Evolutionary conservation across 768 basidiomycete genomes (phyloP), one percentile per base, ranked within the genome.

Genomic region (Leccinum longicurvipes): DNA sequence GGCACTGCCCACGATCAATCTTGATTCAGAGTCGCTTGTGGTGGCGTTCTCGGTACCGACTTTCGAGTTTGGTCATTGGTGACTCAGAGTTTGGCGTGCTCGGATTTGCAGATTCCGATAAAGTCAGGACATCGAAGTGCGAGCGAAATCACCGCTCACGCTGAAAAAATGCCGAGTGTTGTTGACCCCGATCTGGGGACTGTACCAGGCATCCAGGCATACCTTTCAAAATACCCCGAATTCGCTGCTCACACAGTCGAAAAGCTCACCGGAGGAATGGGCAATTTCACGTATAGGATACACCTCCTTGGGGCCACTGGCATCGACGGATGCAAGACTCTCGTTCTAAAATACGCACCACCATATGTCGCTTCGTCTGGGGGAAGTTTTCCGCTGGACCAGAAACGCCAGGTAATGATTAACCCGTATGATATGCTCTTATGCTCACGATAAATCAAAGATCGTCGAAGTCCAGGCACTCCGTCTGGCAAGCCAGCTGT

Each of bases 201-300:
- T 0, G 15, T 52, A n/a, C 28, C 69, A 23, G 73, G 68, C 23
- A 61, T 79, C 27, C 60, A 71, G 31, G 60, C 55, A 15, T 87
- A 85, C 61, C 73, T 87, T 34, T 53, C 69, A 10, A 55, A 63
- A n/a, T 80, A 81, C 0, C 72, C 76, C 6, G 25, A 36, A 42
- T 86, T 82, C 61, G 74, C 78, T 15, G 73, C 76, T 55, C 66
- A 67, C 24, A 64, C 62, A 3, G 71, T 80, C 24, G 67, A 66
- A 6, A 57, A 66, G 9, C 75, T 87, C 23, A 67, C 73, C 4
- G 86, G 85, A 2, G 86, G 86, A 6, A 50, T 29, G 21, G 75
- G 73, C 28, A 87, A 86, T 68, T 87, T 78, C 66, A 66, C 76
- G n/a, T 88, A 76, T 64, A 78, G 86, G 28, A 63, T 87, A n/a